Evolutionary conservation across 192 early-diverging fungal genomes (phyloP).

Genomic region (Geranomyces variabilis): DNA sequence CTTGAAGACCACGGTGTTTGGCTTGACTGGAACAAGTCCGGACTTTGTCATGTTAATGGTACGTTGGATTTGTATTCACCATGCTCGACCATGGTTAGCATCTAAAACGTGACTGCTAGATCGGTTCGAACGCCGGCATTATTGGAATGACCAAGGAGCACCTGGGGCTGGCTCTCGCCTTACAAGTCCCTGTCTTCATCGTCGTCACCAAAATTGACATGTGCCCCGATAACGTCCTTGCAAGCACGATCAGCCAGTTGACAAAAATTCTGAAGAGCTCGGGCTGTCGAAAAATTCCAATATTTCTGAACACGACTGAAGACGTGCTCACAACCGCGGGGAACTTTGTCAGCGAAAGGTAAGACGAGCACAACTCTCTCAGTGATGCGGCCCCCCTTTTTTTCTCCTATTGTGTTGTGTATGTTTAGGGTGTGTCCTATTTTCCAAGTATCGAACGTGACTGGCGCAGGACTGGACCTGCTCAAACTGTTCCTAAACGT

Average conservation of each 20-base stretch:
- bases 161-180: constrained; percentile 73
- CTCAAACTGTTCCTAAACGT: constrained; percentile 86
- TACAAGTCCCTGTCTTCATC: constrained; percentile 81
- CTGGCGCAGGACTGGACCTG: constrained; percentile 73
- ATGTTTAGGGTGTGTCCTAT: constrained; percentile 80
- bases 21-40: constrained; percentile 85
- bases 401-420: neutral
- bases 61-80: neutral
- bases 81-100: neutral
- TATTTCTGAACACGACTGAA: constrained; percentile 74
- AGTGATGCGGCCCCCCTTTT: no score
- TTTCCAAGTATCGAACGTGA: constrained; percentile 93
- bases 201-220: constrained; percentile 92
- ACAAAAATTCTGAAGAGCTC: constrained; percentile 81
- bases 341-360: constrained; percentile 80
- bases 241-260: constrained; percentile 80
- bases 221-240: constrained; percentile 84
- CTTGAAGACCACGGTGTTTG: constrained; percentile 87
- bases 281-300: constrained; percentile 89
- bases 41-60: constrained; percentile 87
- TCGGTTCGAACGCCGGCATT: constrained; percentile 73
- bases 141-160: constrained; percentile 95
- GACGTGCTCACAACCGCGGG: constrained; percentile 80
- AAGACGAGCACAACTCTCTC: neutral
- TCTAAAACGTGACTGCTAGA: neutral